Evolutionary conservation across 2,329 filamentous ascomycete species (phyloP).

Genomic region (Alternaria viburni): DNA sequence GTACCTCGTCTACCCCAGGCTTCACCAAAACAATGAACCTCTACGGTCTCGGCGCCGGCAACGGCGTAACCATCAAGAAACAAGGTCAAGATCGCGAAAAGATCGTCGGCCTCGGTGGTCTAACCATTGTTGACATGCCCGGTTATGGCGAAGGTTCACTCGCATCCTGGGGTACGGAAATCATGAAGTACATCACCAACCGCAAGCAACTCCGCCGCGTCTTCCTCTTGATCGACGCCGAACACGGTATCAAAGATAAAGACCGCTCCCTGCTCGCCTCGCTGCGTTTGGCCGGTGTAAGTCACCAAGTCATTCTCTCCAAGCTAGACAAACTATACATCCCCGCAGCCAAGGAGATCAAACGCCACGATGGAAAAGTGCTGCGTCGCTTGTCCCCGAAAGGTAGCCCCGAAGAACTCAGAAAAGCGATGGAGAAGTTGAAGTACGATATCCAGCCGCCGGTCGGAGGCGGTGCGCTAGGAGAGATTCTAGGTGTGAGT

Average conservation of each 20-base stretch:
- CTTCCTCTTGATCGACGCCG: conserved; percentile 69
- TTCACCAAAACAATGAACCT: conserved; percentile 71
- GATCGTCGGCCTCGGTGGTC: conserved; percentile 47
- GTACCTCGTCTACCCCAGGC: conserved; percentile 65
- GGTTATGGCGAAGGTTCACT: conserved; percentile 71
- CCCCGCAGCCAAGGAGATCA: conserved; percentile 25
- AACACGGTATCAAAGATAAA: conserved; percentile 67
- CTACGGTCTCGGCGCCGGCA: conserved; percentile 61
- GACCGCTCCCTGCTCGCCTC: conserved; percentile 65
- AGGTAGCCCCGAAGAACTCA: conserved; percentile 53
- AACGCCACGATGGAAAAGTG: conserved; percentile 17
- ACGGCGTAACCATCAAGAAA: conserved; percentile 32
- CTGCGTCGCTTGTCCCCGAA: conserved; percentile 21
- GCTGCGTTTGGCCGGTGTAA: conserved; percentile 62
- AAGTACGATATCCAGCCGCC: conserved; percentile 44
- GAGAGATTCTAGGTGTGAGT: conserved; percentile 67
- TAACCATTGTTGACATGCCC: conserved; percentile 73
- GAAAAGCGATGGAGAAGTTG: conserved; percentile 46
- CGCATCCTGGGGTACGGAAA: conserved; percentile 68
- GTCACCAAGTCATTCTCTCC: conserved; percentile 70
- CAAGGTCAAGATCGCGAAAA: conserved; percentile 28
- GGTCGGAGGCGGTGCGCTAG: conserved; percentile 51
- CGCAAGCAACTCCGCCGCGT: conserved; percentile 68
- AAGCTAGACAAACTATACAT: conserved; percentile 63
- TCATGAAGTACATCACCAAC: conserved; percentile 69